Base-by-base conservation (phyloP, 2,329 filamentous ascomycete species). In the Shiraia sp. region DNA sequence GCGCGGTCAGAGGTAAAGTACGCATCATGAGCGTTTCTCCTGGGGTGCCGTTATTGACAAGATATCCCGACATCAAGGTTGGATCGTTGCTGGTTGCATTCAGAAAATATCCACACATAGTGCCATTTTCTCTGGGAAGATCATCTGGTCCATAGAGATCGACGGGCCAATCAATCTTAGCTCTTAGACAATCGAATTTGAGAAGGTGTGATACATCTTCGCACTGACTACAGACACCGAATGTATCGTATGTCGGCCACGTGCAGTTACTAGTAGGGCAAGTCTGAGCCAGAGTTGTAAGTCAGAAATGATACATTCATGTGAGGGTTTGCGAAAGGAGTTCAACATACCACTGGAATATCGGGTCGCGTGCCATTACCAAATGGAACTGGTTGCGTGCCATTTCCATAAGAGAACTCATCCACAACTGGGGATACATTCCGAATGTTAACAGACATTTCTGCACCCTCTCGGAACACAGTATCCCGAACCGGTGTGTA, bases 221-320 rank as follows among this genome's bases (percentile, higher is more conserved):
- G 7, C 62, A 67, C 2, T 35, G 4, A 8, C 60, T 66, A 13
- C 61, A 67, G 0, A 67, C 37, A 0, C 28, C 62, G 0, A 67
- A 37, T 0, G 60, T 59, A 0, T 66, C 46, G 22, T 66, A 66
- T 0, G 2, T 10, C 2, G 58, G 55, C 60, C 60, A 67, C 0
- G 57, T 60, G 13, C 63, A 67, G 9, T 64, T 66, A 8, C 55
- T 61, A 0, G 53, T 62, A 1, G 60, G 61, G 12, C 63, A 67
- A 0, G 53, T 56, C 37, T 33, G n/a, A n/a, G n/a, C n/a, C n/a
- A n/a, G 28, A 1, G 36, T 32, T 15, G 29, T 23, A 24, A 30
- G 35, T 23, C 25, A 25, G 22, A 32, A 36, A 6, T 9, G 13
- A 45, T 30, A 26, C 16, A 35, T 33, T 28, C 19, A 2, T 17